These are phyloP conservation scores for Phaseolus lunatus DNA, from an alignment of 306 rosid genomes.

Conservation along the genomic window DNA sequence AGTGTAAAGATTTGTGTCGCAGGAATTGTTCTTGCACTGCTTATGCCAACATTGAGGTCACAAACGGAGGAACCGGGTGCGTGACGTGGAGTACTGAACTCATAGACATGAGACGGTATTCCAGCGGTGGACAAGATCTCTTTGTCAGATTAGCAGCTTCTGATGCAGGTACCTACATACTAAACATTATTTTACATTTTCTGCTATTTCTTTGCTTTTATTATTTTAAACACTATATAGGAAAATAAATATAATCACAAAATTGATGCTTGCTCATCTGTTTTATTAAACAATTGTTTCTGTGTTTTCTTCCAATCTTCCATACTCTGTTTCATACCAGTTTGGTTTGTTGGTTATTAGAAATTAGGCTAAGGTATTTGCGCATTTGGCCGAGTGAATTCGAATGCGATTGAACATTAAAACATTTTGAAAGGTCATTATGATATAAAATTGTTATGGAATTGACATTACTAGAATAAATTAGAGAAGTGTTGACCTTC, in stretches of 20 bases:
- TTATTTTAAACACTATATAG: not conserved
- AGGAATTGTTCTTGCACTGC: slow-evolving; percentile 72
- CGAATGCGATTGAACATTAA: not conserved
- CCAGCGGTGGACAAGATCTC: slow-evolving; percentile 64
- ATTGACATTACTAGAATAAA: not conserved
- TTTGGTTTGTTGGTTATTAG: not conserved
- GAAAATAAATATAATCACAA: no score
- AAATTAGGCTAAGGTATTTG: not conserved
- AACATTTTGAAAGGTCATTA: not conserved
- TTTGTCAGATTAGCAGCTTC: slow-evolving; percentile 73
- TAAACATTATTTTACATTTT: no score
- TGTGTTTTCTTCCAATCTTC: not conserved
- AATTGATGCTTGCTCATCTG: not conserved
- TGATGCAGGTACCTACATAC: slow-evolving; percentile 59
- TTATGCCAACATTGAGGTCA: slow-evolving; percentile 53
- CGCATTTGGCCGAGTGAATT: not conserved
- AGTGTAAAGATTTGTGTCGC: slow-evolving; percentile 56
- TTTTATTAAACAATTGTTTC: not conserved
- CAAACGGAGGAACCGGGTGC: slow-evolving; percentile 64
- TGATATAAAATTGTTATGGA: not conserved
- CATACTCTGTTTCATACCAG: not conserved
- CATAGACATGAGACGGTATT: slow-evolving; percentile 55
- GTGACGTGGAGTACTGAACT: slow-evolving; percentile 64
- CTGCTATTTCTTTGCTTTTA: no score
- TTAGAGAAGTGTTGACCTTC: not conserved